Evolutionary conservation across 805 yeast species (phyloP), one percentile per base, ranked within the genome.

Genomic region (Starmerella apicola): DNA sequence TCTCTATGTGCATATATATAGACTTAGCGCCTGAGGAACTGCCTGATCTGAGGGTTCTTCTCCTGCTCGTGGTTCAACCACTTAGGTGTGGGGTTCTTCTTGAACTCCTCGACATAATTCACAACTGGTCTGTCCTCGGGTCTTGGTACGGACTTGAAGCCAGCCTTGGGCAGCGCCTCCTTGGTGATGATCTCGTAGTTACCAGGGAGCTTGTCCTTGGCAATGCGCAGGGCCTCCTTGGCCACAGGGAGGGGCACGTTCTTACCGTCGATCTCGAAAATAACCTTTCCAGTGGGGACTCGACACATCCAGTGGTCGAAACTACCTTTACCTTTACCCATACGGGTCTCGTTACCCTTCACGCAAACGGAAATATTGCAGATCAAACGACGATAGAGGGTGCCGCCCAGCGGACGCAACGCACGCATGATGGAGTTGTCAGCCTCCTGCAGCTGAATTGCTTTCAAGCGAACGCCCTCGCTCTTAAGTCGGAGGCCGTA

Each of bases 291-390:
- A 0, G 96, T 86, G 30, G 97, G 94, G 12, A 91, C 91, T 54
- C 98, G 76, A 25, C 78, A 81, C 54, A 94, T 93, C 97, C 97
- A 91, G 65, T 84, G 91, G 55, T 84, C 95, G 58, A 91, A 88
- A 0, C 86, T 79, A 63, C 98, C 98, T 64, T 91, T 91, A 67
- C 98, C 98, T 62, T 91, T 91, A 68, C 98, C 98, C 98, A 91
- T 91, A 78, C 98, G 91, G 9, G 95, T 84, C 60, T 91, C 95
- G 61, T 91, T 91, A 66, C 98, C 98, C 66, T 91, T 91, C 46
- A 82, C 75, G 63, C 95, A 85, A 10, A 91, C 94, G 0, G 97
- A 91, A 39, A 84, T 71, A 58, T 81, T 79, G 18, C 95, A 80
- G 37, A 77, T 74, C 41, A 86, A 67, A 57, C 97, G 74, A 51